Conservation (phyloP, 176 grass and related monocot species). For the Eleusine coracana region DNA sequence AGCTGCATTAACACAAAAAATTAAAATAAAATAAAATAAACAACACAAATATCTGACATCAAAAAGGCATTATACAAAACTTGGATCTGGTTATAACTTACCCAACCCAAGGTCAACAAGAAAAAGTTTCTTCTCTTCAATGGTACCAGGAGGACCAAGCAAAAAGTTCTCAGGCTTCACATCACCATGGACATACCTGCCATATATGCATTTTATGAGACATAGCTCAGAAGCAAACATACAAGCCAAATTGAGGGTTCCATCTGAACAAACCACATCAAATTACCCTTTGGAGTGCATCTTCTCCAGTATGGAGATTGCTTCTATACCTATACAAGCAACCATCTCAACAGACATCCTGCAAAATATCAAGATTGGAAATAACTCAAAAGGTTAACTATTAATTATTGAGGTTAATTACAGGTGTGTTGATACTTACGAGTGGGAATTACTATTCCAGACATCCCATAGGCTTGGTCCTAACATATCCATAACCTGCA, state of each 20-base stretch:
- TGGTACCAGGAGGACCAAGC: slow-evolving; percentile 83
- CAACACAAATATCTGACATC: slow-evolving; percentile 34
- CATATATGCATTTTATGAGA: slow-evolving; percentile 47
- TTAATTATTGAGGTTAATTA: slow-evolving; percentile 26
- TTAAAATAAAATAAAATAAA: slow-evolving; percentile 20
- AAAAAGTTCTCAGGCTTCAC: slow-evolving; percentile 97
- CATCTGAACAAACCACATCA: slow-evolving; percentile 25
- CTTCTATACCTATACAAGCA: slow-evolving; percentile 95
- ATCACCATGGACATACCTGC: slow-evolving; percentile 93
- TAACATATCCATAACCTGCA: slow-evolving; percentile 90
- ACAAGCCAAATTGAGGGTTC: background rate
- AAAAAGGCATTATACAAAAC: slow-evolving; percentile 19
- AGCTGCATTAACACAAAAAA: slow-evolving; percentile 48
- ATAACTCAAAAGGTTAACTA: slow-evolving; percentile 24
- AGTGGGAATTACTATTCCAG: slow-evolving; percentile 95
- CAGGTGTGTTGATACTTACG: slow-evolving; percentile 49
- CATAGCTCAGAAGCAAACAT: slow-evolving; percentile 17
- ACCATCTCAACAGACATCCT: slow-evolving; percentile 99
- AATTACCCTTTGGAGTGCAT: slow-evolving; percentile 94
- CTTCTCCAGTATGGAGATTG: slow-evolving; percentile 94
- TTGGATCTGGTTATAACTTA: slow-evolving; percentile 53
- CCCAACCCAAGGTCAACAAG: slow-evolving; percentile 99
- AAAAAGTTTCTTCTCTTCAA: slow-evolving; percentile 94
- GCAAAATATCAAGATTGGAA: slow-evolving; percentile 16
- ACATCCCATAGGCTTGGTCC: slow-evolving; percentile 97